Evolutionary conservation across 192 early-diverging fungal genomes (phyloP).

Genomic region (Coemansia sp.): DNA sequence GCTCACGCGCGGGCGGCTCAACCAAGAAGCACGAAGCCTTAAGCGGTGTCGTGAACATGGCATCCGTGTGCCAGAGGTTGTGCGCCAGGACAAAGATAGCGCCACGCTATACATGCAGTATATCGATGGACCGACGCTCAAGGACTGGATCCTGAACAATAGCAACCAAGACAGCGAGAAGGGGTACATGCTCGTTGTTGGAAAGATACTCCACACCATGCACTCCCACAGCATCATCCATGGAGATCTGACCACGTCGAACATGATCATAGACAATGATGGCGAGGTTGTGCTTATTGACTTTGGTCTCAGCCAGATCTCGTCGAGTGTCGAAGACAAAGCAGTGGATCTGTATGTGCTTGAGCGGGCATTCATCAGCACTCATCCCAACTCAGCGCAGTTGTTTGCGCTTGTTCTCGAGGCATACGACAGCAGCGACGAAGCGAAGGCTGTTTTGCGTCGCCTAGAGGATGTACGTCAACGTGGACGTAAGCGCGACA

Average conservation of each 20-base stretch:
- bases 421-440: constrained; percentile 64
- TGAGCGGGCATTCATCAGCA: constrained; percentile 87
- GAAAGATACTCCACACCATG: constrained; percentile 70
- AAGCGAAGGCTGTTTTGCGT: constrained; percentile 63
- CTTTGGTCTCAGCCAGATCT: constrained; percentile 92
- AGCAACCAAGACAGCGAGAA: constrained; percentile 19
- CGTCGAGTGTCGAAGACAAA: constrained; percentile 86
- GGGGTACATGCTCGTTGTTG: constrained; percentile 58
- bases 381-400: constrained; percentile 81
- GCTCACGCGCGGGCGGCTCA: constrained; percentile 70
- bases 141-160: constrained; percentile 61
- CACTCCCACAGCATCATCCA: constrained; percentile 88
- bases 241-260: constrained; percentile 96
- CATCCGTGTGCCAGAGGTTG: constrained; percentile 79
- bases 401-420: constrained; percentile 76
- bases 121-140: constrained; percentile 74
- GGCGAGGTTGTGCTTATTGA: constrained; percentile 75
- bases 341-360: constrained; percentile 99
- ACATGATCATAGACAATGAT: constrained; percentile 71
- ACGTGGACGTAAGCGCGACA: constrained; percentile 79
- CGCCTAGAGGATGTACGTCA: constrained; percentile 77
- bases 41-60: constrained; percentile 66
- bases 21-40: constrained; percentile 86
- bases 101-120: constrained; percentile 89
- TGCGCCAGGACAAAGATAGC: constrained; percentile 71